Base-by-base conservation (phyloP, 306 rosid genomes). In the Argentina anserina region DNA sequence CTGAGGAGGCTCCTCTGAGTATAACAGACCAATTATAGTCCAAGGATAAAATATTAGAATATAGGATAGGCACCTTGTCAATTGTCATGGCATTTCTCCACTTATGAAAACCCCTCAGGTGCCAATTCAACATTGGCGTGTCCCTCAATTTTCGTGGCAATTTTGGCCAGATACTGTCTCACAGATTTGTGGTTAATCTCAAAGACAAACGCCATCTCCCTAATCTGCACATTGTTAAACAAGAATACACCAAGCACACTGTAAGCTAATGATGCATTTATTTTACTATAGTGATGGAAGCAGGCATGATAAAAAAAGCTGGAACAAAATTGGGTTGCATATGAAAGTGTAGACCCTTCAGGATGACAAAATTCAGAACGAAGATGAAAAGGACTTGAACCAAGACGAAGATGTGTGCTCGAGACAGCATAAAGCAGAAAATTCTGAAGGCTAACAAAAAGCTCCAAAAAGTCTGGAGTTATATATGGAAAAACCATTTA, bases 131-230 rank as follows among this genome's bases (percentile, higher is more conserved):
- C 69, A 28, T 73, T 71, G 60, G 71, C 45, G 53, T 50, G 28
- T 70, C 34, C 74, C 17, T 77, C 76, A 26, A 40, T 40, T 49
- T 39, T 74, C 52, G 58, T 77, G 41, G 59, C 72, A 59, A 3
- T 28, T 43, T 83, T 79, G 14, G 64, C 85, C 75, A 87, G 66
- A 80, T 77, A 77, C 71, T 31, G 82, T 65, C 52, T 80, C 76
- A 88, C 90, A 4, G 84, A 81, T 53, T 81, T 85, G 65, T 72
- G 61, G 26, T 84, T 78, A 62, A 74, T 53, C 83, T 92, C 96
- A 72, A 92, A 92, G 71, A 85, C 84, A 86, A 92, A 87, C 15
- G 89, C 67, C 87, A 90, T 75, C 64, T 69, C 92, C 60, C 81
- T 82, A 72, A 92, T 85, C 97, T 92, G 96, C 89, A 82, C 53